Base-by-base conservation (phyloP, 257 asterid species). In the Lithospermum erythrorhizon region DNA sequence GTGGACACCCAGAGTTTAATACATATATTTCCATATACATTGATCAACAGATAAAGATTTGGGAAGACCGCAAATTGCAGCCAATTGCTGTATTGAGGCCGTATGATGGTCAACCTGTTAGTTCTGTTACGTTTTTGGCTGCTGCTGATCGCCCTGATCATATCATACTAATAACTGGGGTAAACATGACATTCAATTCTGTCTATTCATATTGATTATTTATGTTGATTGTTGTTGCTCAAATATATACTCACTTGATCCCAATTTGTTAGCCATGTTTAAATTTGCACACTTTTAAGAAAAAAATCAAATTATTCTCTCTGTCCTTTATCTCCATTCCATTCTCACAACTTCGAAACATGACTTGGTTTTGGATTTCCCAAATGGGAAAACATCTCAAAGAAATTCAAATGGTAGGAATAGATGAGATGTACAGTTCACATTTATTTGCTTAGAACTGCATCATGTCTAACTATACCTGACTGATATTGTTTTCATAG, bases 141-240 rank as follows among this genome's bases (percentile, higher is more conserved):
- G 81, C 97, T 70, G 94, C 96, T 56, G 65, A 85, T 67, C 83
- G 77, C 27, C 99, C 99, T 1, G 97, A 89, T 65, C 97, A 94
- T 72, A 89, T 89, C 76, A 70, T 89, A 80, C 94, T 94, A 21
- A 85, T 94, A 58, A 94, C 99, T 47, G 99, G 99, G 97, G 99
- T 94, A 82, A 41, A 27, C 69, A 37, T 65, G 1, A 17, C 37
- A 35, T 3, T 35, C 3, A 35, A 35, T 35, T 35, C 1, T 35
- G 45, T 35, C 45, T 8, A 35, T 35, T 35, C 45, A 35, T 35
- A 3, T 4, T 35, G 45, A 35, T 35, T 35, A 35, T 35, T 6
- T 7, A 4, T 27, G 32, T 27, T 27, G 32, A 25, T 25, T 25
- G 5, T 3, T 27, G 5, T 3, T 27, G 32, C 5, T 27, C 6